These are phyloP conservation scores for Mucor circinelloides DNA, from an alignment of 371 early-diverging fungal species.

Conservation along the genomic window DNA sequence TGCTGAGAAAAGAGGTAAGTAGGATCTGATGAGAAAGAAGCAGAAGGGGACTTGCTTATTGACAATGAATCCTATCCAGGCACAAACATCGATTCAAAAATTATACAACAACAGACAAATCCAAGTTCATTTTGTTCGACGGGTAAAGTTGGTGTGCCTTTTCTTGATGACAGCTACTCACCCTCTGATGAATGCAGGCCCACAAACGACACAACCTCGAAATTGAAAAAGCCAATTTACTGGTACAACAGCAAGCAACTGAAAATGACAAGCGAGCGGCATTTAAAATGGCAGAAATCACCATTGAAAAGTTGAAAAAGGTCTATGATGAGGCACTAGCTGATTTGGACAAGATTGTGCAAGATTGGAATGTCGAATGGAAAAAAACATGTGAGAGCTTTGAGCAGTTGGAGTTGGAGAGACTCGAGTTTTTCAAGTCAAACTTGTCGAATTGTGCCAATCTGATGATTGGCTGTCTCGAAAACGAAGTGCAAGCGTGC, in stretches of 20 bases:
- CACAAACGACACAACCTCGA: constrained; percentile 29
- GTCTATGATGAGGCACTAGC: constrained; percentile 26
- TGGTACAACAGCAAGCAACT: constrained; percentile 21
- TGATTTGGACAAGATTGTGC: constrained; percentile 11
- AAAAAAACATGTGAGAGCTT: constrained; percentile 22
- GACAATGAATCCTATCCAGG: not conserved
- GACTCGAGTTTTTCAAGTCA: constrained; percentile 21
- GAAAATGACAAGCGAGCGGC: constrained; percentile 25
- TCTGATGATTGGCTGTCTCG: constrained; percentile 18
- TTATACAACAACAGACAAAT: constrained; percentile 22
- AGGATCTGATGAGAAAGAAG: not conserved
- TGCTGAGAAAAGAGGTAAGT: constrained; percentile 25
- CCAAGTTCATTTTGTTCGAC: constrained; percentile 21
- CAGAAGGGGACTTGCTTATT: not conserved
- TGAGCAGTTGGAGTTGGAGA: constrained; percentile 25
- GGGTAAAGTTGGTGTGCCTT: too few relatives aligned
- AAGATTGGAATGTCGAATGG: constrained; percentile 30
- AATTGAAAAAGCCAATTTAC: constrained; percentile 26
- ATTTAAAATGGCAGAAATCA: constrained; percentile 16
- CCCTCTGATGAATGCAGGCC: constrained; percentile 7
- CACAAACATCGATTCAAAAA: constrained; percentile 26
- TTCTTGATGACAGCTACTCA: too few relatives aligned
- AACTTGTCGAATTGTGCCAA: constrained; percentile 24
- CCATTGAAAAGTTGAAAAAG: constrained; percentile 26
- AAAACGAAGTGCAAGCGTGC: constrained; percentile 26